Conservation (phyloP, 768 basidiomycete genomes). For the Leccinum barrowsii region DNA sequence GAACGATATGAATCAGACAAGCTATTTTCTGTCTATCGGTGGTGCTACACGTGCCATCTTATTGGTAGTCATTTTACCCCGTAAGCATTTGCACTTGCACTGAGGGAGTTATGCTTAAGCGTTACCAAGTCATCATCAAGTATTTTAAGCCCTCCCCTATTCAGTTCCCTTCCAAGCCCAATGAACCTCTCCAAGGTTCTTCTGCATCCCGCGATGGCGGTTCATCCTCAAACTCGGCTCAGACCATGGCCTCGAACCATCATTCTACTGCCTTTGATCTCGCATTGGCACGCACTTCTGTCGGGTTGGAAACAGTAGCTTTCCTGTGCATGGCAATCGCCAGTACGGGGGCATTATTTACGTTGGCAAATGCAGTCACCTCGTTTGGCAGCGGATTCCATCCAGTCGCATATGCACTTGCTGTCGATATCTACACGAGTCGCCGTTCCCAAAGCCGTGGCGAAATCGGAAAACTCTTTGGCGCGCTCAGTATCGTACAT, state of each 20-base stretch:
- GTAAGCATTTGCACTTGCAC: constrained; percentile 39
- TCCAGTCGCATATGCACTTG: constrained; percentile 69
- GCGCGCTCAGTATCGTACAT: constrained; percentile 72
- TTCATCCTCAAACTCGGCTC: constrained; percentile 3
- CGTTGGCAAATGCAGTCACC: constrained; percentile 44
- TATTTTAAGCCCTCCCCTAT: constrained; percentile 43
- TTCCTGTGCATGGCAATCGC: constrained; percentile 51
- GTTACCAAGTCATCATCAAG: constrained; percentile 49
- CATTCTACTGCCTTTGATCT: constrained; percentile 64
- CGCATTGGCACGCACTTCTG: constrained; percentile 55
- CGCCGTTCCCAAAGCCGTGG: constrained; percentile 40
- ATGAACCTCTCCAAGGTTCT: constrained; percentile 19
- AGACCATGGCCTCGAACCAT: constrained; percentile 1
- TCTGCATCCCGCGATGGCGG: constrained; percentile 1
- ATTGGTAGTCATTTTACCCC: constrained; percentile 55
- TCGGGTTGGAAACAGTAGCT: constrained; percentile 51
- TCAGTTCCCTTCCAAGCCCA: constrained; percentile 8
- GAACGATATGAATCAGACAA: constrained; percentile 42
- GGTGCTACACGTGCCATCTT: constrained; percentile 52
- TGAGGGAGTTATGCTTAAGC: neutral
- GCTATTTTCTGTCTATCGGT: constrained; percentile 64
- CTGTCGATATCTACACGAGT: constrained; percentile 60
- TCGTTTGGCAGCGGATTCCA: constrained; percentile 61
- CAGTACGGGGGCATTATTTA: constrained; percentile 47
- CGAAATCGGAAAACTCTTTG: constrained; percentile 75